Base-by-base conservation (phyloP, 805 yeast species). In the Scheffersomyces ergatensis region DNA sequence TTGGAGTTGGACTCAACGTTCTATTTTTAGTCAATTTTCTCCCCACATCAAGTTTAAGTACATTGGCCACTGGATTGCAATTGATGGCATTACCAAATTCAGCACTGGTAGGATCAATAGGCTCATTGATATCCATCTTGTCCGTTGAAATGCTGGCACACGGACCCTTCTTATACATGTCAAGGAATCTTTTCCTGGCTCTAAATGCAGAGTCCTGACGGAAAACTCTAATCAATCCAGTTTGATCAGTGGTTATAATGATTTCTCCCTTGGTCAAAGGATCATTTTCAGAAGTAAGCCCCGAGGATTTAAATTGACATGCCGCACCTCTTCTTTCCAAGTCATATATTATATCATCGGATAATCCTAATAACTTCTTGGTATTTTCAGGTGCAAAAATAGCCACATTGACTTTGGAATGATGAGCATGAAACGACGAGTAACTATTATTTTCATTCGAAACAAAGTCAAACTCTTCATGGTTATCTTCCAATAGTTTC, bases 261-360 rank as follows among this genome's bases (percentile, higher is more conserved):
- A 89, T 82, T 52, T 72, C 68, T 5, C 73, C 71, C 9, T 53
- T 48, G 27, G 34, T 44, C 13, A 31, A 21, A 12, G 17, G 25
- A 18, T 54, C 45, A n/a, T 34, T 34, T 3, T 19, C 31, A 23
- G 11, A 17, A 4, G 16, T 15, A 13, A 19, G 20, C 21, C 16
- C 33, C 18, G 24, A 37, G 16, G 34, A 34, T 13, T 38, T 41
- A 14, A 43, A 37, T 18, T 38, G 39, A 42, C 40, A 42, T 30
- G 40, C 36, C 38, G 47, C 45, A 2, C 56, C 62, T 25, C 68
- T 46, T 37, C 53, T 61, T 14, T 54, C 50, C 38, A 86, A 57
- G 45, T 87, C 95, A 60, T 76, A 88, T 4, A 90, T 78, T 8
- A 85, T 78, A 60, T 89, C 97, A 54, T 85, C 85, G 1, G 95